Base-by-base conservation (phyloP, 257 asterid genomes). In the Sherardia arvensis region DNA sequence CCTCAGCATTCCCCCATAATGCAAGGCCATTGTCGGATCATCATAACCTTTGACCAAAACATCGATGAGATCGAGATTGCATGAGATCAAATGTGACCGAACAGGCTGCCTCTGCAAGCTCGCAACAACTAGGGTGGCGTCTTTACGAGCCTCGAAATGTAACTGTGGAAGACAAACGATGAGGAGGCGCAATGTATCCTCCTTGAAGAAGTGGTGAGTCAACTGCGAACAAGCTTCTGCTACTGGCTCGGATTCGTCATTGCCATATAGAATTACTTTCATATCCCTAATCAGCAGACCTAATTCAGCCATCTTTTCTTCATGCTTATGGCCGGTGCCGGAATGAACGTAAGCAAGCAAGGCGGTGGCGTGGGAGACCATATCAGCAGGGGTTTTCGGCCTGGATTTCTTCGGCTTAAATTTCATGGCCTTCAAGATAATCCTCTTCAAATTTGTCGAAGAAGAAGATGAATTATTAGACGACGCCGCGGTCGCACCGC, bases 31-130 rank as follows among this genome's bases (percentile, higher is more conserved):
- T 12, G 61, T 38, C 23, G 88, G 93, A 83, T 89, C 94, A 28
- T 87, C 94, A 20, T 90, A 90, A 74, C 99, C 96, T 8, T 71
- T 57, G 54, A 87, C 63, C 81, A 92, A 74, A 69, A 51, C 66
- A 73, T 87, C 95, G 71, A 92, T 66, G 27, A 92, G 85, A 74
- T 90, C 95, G 0, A 84, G 73, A 81, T 89, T 92, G 27, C 94
- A 87, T 68, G 97, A 94, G 60, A 92, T 81, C 87, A 84, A 69
- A 22, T 84, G 76, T 21, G 92, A 93, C 8, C 80, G 76, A 72
- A 85, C 91, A 7, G 63, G 77, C 72, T 84, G 99, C 79, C 97
- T 81, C 76, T 89, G 97, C 87, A 93, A 74, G 83, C 87, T 93
- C 25, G 95, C 94, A 53, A 93, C 80, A 55, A 92, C 81, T 69